phyloP scores from a whole-genome alignment of 2,329 filamentous ascomycete genomes.

The Beauveria brongniartii region DNA sequence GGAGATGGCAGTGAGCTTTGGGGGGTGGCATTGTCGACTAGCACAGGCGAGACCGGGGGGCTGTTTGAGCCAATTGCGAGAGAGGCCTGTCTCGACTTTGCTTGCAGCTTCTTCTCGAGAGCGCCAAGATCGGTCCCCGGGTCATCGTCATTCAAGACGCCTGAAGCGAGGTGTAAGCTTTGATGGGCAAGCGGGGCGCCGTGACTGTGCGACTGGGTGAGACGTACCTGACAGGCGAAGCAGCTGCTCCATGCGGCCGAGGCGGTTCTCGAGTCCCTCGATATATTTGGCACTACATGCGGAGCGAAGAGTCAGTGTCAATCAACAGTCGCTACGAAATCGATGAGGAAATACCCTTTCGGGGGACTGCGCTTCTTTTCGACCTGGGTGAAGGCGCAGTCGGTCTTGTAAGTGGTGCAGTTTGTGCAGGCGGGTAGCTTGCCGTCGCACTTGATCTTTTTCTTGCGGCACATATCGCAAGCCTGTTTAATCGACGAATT shows the following conservation, averaged over 20 bases:
- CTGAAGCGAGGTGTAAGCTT: constrained; percentile 23
- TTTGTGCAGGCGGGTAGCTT: constrained; percentile 92
- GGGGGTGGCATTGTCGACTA: constrained; percentile 37
- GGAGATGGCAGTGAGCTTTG: constrained; percentile 49
- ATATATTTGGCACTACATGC: constrained; percentile 82
- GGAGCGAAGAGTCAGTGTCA: constrained; percentile 14
- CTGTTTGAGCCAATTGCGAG: constrained; percentile 32
- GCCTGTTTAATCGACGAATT: constrained; percentile 42
- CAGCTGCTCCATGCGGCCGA: constrained; percentile 93
- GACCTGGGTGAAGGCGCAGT: constrained; percentile 94
- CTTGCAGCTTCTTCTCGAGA: constrained; percentile 66
- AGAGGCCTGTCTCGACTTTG: constrained; percentile 47
- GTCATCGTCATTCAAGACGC: constrained; percentile 78
- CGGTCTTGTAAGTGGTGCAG: constrained; percentile 96
- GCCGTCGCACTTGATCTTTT: constrained; percentile 96
- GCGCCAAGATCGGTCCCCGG: constrained; percentile 81
- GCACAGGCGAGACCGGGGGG: constrained; percentile 44
- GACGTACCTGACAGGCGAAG: constrained; percentile 66
- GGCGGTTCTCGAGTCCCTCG: constrained; percentile 86
- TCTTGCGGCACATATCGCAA: constrained; percentile 94
- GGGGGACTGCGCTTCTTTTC: constrained; percentile 98
- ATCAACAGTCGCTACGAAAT: not conserved
- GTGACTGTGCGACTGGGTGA: not conserved
- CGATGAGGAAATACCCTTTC: constrained; percentile 62
- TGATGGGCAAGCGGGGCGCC: not conserved